Conservation (phyloP, 495 filamentous ascomycete species). For the Trichoderma gamsii region DNA sequence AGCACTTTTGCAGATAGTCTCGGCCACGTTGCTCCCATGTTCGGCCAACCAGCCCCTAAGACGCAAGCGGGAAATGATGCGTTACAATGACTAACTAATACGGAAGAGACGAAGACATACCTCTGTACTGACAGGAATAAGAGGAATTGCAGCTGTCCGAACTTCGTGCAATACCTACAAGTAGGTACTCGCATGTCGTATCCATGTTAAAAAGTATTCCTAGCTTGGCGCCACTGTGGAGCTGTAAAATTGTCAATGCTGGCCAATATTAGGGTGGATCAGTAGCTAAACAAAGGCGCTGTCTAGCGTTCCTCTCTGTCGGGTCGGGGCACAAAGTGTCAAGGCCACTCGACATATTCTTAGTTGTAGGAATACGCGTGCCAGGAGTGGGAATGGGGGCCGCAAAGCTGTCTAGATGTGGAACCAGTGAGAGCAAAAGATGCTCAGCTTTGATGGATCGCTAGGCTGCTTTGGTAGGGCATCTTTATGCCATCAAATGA, state of each 20-base stretch:
- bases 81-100: background rate
- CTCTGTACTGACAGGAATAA: too few relatives aligned
- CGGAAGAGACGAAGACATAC: too few relatives aligned
- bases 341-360: background rate
- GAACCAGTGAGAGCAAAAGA: background rate
- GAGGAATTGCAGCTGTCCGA: too few relatives aligned
- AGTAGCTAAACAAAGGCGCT: background rate
- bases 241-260: background rate
- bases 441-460: background rate
- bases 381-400: background rate
- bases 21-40: background rate
- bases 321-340: background rate
- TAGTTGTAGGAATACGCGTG: too few relatives aligned
- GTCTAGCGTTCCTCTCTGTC: conserved; percentile 9
- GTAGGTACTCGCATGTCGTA: too few relatives aligned
- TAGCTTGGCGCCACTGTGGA: too few relatives aligned
- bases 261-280: background rate
- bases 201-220: too few relatives aligned
- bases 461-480: too few relatives aligned
- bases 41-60: background rate
- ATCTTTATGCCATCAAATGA: too few relatives aligned
- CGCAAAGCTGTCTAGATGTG: background rate
- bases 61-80: background rate
- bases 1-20: too few relatives aligned
- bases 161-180: too few relatives aligned